These are phyloP conservation scores for Arthrobotrys musiformis DNA, from an alignment of 2,329 filamentous ascomycete genomes.

Conservation along the genomic window DNA sequence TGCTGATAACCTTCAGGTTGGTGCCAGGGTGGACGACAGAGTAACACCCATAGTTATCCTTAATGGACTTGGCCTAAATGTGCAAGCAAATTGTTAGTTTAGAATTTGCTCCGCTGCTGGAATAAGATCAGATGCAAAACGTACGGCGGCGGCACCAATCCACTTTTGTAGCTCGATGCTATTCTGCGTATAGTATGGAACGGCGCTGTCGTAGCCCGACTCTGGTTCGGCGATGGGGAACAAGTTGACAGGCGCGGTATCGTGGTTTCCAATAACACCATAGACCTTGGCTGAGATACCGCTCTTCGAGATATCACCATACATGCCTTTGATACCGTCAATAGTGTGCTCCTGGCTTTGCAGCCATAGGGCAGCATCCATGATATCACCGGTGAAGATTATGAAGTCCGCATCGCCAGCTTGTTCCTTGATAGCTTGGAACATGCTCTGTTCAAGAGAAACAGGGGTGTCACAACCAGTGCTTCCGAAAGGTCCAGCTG, in stretches of 20 bases:
- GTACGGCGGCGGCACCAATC: constrained; percentile 40
- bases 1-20: constrained; percentile 70
- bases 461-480: constrained; percentile 68
- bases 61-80: constrained; percentile 44
- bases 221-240: constrained; percentile 64
- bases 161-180: constrained; percentile 35
- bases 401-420: constrained; percentile 65
- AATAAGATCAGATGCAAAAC: neutral
- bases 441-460: constrained; percentile 68
- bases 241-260: constrained; percentile 68
- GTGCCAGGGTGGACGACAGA: constrained; percentile 65
- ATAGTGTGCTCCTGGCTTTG: constrained; percentile 62
- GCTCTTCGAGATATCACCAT: constrained; percentile 64
- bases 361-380: constrained; percentile 68
- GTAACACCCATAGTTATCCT: constrained; percentile 63
- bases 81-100: neutral
- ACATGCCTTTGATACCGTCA: constrained; percentile 64
- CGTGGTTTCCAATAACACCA: constrained; percentile 70
- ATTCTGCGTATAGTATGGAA: constrained; percentile 36
- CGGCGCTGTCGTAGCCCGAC: constrained; percentile 21
- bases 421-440: constrained; percentile 61
- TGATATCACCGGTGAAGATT: constrained; percentile 72
- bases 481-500: constrained; percentile 68
- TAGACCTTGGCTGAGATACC: constrained; percentile 65
- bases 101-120: neutral